phyloP scores from a whole-genome alignment of 2,329 filamentous ascomycete genomes.

The Pseudomassariella vexata region DNA sequence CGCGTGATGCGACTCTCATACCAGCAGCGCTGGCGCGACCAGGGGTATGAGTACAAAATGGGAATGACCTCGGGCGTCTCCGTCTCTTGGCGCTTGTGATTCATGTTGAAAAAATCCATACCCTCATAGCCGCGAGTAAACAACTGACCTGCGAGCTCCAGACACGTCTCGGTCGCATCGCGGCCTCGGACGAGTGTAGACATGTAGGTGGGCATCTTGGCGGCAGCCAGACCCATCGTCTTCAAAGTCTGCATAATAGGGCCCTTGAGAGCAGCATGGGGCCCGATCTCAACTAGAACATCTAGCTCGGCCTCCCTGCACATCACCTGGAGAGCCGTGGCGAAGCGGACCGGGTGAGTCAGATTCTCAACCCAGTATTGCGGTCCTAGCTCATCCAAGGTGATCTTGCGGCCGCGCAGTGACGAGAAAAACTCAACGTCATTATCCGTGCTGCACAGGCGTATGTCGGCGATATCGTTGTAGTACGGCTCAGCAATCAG shows the following conservation, averaged over 20 bases:
- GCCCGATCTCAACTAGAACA: conserved; percentile 4
- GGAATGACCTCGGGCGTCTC: no score
- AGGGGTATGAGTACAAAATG: no score
- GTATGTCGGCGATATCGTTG: neutral
- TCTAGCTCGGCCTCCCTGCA: conserved; percentile 1
- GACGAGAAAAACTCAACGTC: conserved; percentile 10
- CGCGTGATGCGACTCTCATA: conserved; percentile 2
- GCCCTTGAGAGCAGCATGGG: conserved; percentile 2
- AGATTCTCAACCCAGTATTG: conserved; percentile 4
- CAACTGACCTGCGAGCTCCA: no score
- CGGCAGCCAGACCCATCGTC: no score
- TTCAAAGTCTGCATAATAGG: conserved; percentile 5
- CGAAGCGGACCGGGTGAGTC: conserved; percentile 4
- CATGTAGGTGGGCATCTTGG: no score
- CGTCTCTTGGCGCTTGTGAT: no score
- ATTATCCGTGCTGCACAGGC: neutral
- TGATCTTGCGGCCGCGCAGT: conserved; percentile 7
- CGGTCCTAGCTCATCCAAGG: no score
- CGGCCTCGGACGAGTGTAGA: no score
- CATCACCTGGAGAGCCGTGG: conserved; percentile 1
- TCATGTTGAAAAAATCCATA: no score
- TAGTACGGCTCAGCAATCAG: conserved; percentile 16
- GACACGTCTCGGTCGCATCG: no score
- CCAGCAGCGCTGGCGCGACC: no score
- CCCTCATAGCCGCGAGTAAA: no score